Evolutionary conservation across 305 asterid species (phyloP).

Genomic region (Fraxinus angustifolia): DNA sequence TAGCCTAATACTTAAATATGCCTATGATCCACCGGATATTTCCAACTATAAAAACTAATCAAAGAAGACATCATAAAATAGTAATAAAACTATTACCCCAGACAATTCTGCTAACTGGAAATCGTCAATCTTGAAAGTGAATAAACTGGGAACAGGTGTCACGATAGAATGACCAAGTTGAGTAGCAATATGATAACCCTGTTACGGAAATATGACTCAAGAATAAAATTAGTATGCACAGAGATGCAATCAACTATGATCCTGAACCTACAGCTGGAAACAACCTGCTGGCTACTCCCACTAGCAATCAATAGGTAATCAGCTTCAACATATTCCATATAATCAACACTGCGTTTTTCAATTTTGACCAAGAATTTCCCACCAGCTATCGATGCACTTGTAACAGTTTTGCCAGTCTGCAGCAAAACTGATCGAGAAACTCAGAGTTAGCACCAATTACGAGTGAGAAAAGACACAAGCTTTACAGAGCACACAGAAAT

Average conservation of each 20-base stretch:
- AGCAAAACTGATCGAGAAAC: conserved; percentile 50
- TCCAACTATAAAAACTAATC: conserved; percentile 4
- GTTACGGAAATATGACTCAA: conserved; percentile 24
- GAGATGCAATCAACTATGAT: conserved; percentile 14
- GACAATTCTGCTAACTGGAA: conserved; percentile 65
- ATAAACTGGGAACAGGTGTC: conserved; percentile 89
- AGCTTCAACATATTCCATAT: conserved; percentile 57
- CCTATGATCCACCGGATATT: background rate
- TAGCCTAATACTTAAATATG: background rate
- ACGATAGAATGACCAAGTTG: conserved; percentile 84
- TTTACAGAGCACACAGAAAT: background rate
- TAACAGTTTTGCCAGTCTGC: conserved; percentile 77
- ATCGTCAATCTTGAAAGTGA: conserved; percentile 89
- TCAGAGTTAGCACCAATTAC: conserved; percentile 28
- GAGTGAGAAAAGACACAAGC: conserved; percentile 4
- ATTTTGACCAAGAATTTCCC: conserved; percentile 65
- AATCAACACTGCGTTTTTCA: conserved; percentile 61
- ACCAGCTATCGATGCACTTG: conserved; percentile 54
- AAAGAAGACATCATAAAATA: conserved; percentile 8
- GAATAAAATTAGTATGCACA: conserved; percentile 10
- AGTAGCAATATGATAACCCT: conserved; percentile 80
- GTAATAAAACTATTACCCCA: conserved; percentile 59
- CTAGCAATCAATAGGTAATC: conserved; percentile 75
- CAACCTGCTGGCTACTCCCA: conserved; percentile 91
- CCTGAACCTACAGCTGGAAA: conserved; percentile 19